Percentiles rank a stretch among this genome's conserved stretches.
Conservation (phyloP, 768 basidiomycete genomes). For the Boletellus ananas region DNA sequence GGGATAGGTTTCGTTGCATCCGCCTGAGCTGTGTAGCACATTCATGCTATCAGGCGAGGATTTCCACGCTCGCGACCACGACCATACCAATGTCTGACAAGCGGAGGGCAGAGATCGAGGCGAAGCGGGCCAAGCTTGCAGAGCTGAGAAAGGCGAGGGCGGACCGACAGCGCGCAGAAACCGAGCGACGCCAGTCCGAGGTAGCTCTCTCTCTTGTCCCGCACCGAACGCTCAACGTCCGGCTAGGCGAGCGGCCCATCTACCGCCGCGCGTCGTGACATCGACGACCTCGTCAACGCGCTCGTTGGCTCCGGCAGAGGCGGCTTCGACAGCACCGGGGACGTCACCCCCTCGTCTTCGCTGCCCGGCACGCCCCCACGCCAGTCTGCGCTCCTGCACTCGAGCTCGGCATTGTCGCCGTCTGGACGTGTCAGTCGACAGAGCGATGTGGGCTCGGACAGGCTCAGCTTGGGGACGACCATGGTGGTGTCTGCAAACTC, state of each 20-base stretch:
- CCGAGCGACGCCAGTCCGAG: constrained; percentile 33
- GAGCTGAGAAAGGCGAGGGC: constrained; percentile 77
- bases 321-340: constrained; percentile 51
- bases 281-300: constrained; percentile 67
- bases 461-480: constrained; percentile 41
- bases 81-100: constrained; percentile 47
- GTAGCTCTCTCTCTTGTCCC: constrained; percentile 12
- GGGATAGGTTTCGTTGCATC: neutral
- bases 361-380: constrained; percentile 65
- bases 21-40: too few relatives aligned
- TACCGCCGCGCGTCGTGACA: constrained; percentile 46
- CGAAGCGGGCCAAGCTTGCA: constrained; percentile 82
- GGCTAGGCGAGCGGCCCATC: constrained; percentile 40
- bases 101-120: constrained; percentile 85
- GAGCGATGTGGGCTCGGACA: constrained; percentile 59
- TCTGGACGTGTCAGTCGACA: constrained; percentile 70
- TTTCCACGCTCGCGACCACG: neutral
- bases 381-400: constrained; percentile 35
- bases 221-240: neutral
- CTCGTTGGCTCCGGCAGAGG: constrained; percentile 47
- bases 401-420: constrained; percentile 34
- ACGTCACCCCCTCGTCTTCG: constrained; percentile 68
- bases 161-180: constrained; percentile 57
- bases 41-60: too few relatives aligned
- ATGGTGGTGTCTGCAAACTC: constrained; percentile 48